phyloP scores from a whole-genome alignment of 352 stramenopile genomes.

The Globisporangium canariense region DNA sequence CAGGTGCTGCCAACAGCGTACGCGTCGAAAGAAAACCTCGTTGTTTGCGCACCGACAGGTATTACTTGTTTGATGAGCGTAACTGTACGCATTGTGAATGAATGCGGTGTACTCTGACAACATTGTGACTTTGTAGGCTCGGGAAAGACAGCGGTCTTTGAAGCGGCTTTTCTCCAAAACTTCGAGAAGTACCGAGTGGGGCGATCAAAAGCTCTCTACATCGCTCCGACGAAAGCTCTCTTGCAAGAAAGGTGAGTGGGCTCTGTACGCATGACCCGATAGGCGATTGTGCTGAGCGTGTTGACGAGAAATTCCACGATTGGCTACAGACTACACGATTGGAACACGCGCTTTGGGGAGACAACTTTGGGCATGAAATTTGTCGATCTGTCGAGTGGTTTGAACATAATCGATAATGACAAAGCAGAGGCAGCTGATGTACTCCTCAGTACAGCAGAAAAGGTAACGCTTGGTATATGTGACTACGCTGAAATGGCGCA shows the following conservation, averaged over 20 bases:
- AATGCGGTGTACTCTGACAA: not conserved
- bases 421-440: constrained; percentile 26
- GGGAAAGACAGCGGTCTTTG: constrained; percentile 44
- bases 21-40: constrained; percentile 26
- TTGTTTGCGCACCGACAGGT: constrained; percentile 48
- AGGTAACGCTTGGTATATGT: constrained; percentile 16
- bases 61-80: not conserved
- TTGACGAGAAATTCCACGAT: not conserved
- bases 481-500: not conserved
- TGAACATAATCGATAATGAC: constrained; percentile 5
- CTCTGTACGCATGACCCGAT: not conserved
- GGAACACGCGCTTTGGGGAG: constrained; percentile 33
- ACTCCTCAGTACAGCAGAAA: constrained; percentile 42
- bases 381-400: constrained; percentile 30
- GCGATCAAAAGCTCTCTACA: constrained; percentile 35
- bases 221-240: constrained; percentile 41
- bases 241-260: constrained; percentile 37
- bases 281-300: not conserved
- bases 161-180: constrained; percentile 42
- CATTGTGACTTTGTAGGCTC: constrained; percentile 22
- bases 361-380: constrained; percentile 31
- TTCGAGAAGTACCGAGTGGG: constrained; percentile 13
- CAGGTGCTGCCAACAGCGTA: constrained; percentile 36
- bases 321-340: constrained; percentile 28
- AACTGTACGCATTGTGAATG: not conserved